Evolutionary conservation across 164 flowering plant species (phyloP).

Genomic region (Aristolochia californica): DNA sequence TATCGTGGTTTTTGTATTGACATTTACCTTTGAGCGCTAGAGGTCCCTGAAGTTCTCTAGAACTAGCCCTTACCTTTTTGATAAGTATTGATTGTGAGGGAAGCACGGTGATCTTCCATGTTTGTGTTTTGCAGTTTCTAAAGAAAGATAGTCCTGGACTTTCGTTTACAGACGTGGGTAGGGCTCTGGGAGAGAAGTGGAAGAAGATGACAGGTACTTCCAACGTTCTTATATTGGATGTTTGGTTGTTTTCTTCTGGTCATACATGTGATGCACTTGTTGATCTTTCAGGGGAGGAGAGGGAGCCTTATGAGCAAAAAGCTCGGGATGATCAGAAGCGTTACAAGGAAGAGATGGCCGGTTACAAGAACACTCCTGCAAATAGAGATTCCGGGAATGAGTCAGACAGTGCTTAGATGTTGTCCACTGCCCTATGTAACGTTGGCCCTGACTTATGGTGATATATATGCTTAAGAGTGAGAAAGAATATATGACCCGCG

Average conservation of each 20-base stretch:
- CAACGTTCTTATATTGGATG: background rate
- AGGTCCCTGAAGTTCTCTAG: too few species aligned
- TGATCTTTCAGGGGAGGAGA: constrained; percentile 57
- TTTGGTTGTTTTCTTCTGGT: background rate
- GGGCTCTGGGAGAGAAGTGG: constrained; percentile 86
- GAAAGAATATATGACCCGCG: too few species aligned
- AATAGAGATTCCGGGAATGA: constrained; percentile 57
- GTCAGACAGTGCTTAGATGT: constrained; percentile 47
- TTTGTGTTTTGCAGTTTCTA: constrained; percentile 39
- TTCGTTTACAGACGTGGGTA: constrained; percentile 50
- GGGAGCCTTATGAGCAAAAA: constrained; percentile 69
- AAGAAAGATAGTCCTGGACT: constrained; percentile 76
- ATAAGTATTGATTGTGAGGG: too few species aligned
- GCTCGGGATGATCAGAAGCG: constrained; percentile 72
- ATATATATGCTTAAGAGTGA: too few species aligned
- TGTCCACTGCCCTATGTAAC: too few species aligned
- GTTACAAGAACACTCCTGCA: constrained; percentile 58
- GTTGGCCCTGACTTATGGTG: too few species aligned
- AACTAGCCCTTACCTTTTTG: too few species aligned
- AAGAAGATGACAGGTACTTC: constrained; percentile 67
- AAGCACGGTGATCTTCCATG: too few species aligned
- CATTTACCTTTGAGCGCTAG: too few species aligned
- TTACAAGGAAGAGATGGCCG: constrained; percentile 60
- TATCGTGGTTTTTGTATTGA: too few species aligned
- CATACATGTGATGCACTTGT: background rate